phyloP scores from a whole-genome alignment of 306 rosid species.

The Betula pendula region DNA sequence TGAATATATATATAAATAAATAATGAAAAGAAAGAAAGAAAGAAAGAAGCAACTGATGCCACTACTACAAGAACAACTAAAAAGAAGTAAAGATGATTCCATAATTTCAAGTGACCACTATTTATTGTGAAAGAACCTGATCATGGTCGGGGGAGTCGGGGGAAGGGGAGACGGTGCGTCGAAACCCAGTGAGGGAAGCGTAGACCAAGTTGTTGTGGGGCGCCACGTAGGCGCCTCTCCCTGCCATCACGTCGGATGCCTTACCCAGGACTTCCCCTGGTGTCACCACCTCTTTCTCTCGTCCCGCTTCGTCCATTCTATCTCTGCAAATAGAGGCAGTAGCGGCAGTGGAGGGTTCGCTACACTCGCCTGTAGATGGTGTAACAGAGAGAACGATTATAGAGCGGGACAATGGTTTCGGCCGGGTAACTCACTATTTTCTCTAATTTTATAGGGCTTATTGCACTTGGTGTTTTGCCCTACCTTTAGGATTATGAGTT shows the following conservation, averaged over 20 bases:
- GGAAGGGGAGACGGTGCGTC: conserved; percentile 53
- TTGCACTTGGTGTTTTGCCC: no score
- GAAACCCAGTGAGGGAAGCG: conserved; percentile 84
- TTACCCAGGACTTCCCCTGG: conserved; percentile 80
- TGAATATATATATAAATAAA: background rate
- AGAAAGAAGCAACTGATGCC: background rate
- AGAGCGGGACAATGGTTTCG: no score
- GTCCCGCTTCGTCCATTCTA: conserved; percentile 43
- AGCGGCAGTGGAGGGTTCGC: background rate
- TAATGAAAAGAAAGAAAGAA: background rate
- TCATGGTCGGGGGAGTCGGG: conserved; percentile 70
- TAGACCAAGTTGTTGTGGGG: conserved; percentile 57
- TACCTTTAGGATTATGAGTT: no score
- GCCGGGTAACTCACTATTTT: no score
- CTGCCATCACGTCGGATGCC: conserved; percentile 55
- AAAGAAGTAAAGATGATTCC: background rate
- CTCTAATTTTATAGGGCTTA: no score
- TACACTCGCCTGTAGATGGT: background rate
- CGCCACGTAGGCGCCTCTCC: conserved; percentile 77
- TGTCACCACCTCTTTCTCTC: conserved; percentile 51
- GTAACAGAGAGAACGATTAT: no score
- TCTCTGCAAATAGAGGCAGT: background rate
- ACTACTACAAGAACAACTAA: background rate
- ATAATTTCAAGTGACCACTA: background rate
- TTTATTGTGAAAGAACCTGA: conserved; percentile 36